Conservation (phyloP, 306 rosid genomes). For the Astragalus membranaceus region DNA sequence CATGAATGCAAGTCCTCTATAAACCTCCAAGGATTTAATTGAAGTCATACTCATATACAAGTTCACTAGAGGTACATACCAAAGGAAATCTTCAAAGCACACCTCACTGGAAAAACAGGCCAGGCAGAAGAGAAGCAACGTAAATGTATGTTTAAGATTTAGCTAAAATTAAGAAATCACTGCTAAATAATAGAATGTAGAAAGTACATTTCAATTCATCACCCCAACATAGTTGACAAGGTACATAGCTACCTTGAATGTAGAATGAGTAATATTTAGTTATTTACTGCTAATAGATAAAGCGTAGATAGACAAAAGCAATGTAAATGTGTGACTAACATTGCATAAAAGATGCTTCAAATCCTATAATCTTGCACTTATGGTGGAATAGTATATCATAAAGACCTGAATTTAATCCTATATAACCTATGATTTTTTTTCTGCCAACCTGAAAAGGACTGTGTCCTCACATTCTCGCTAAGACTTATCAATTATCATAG, state of each 20-base stretch:
- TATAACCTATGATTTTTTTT: background rate
- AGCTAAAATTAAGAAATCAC: background rate
- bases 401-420: background rate
- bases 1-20: conserved; percentile 26
- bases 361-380: background rate
- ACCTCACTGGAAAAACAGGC: conserved; percentile 57
- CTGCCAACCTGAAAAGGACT: background rate
- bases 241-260: background rate
- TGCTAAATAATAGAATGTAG: background rate
- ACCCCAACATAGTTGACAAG: background rate
- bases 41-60: background rate
- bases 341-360: background rate
- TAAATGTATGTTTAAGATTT: conserved; percentile 4
- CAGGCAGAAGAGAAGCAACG: conserved; percentile 17
- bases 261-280: background rate
- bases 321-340: background rate
- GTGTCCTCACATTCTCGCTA: background rate
- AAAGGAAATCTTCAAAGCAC: conserved; percentile 91
- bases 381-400: background rate
- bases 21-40: conserved; percentile 25
- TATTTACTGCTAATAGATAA: background rate
- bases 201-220: background rate
- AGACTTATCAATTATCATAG: background rate
- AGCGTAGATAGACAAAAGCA: background rate
- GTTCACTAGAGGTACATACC: conserved; percentile 46